Evolutionary conservation across 2,329 filamentous ascomycete genomes (phyloP), one percentile per base, ranked within the genome.

Genomic region (Claviceps purpurea): DNA sequence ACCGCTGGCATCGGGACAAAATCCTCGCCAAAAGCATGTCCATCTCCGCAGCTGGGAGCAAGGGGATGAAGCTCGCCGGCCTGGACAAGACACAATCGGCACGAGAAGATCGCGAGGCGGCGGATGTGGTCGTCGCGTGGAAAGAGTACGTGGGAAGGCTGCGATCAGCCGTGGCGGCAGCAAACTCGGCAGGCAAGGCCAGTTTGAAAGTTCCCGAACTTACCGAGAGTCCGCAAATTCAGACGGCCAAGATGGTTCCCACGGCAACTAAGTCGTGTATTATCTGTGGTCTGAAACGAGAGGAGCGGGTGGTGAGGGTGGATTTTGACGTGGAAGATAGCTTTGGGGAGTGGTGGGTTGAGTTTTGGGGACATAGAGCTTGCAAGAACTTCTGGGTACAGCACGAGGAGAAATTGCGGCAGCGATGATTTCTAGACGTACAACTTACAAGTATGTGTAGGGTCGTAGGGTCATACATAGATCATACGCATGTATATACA

Each of bases 301-400:
- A 95, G 42, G 91, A 97, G 69, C 77, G 91, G 49, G 74, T 96
- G 11, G 67, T 71, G 20, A 88, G 83, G 62, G 78, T 93, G 38
- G 89, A 95, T 61, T 72, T 82, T 50, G 76, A 83, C 26, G 81
- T 94, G 8, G 83, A 91, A 60, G 91, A 97, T 66, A 89, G 86
- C 65, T 96, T 96, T 72, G 89, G 89, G 13, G 91, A 97, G 70
- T 97, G 89, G 88, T 97, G 91, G 91, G 74, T 85, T 43, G 89
- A 96, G 46, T 84, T 91, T 65, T 90, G 89, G 85, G 88, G 85
- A 0, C 86, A 90, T 67, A 73, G 79, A 56, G 78, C 80, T 20
- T 97, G 91, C 68, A 80, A 80, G 64, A 84, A 85, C 56, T 95
- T 95, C 62, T 97, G 91, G 91, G 71, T 84, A 54, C 75, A 84